Conservation (phyloP, 192 early-diverging fungal species). For the Jimgerdemannia lactiflua region DNA sequence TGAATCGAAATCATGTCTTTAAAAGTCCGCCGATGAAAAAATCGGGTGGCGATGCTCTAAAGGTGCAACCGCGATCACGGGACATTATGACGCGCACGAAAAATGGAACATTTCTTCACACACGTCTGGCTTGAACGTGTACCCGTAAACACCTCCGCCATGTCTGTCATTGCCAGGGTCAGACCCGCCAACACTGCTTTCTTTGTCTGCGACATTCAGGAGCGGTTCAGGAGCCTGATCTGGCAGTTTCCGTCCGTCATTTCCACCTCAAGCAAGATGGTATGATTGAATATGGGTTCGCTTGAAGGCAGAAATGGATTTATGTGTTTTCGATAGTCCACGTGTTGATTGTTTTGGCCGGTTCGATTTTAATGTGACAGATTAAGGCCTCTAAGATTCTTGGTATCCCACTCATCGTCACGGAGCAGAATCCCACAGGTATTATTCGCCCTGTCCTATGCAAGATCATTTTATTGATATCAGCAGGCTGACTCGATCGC, state of each 20-base stretch:
- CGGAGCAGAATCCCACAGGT: conserved; percentile 84
- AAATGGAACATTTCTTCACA: neutral
- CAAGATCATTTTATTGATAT: neutral
- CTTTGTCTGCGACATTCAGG: conserved; percentile 95
- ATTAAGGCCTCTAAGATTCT: conserved; percentile 70
- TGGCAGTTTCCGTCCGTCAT: conserved; percentile 81
- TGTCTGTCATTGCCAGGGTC: too few species aligned
- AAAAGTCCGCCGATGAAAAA: too few species aligned
- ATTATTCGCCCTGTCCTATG: neutral
- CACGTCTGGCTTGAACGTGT: neutral
- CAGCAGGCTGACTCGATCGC: too few species aligned
- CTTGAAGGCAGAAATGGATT: neutral
- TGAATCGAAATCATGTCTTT: too few species aligned
- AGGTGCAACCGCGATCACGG: too few species aligned
- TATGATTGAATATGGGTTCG: conserved; percentile 19
- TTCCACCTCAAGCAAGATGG: conserved; percentile 86
- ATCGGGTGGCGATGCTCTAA: too few species aligned
- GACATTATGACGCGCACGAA: neutral
- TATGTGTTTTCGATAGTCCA: neutral
- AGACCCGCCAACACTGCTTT: conserved; percentile 59
- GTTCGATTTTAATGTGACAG: conserved; percentile 27
- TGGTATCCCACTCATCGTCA: conserved; percentile 83
- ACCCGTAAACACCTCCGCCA: neutral
- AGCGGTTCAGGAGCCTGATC: conserved; percentile 72
- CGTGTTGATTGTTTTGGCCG: neutral